phyloP scores from a whole-genome alignment of 1,284 basidiomycete species.

The Taiwanofungus camphoratus region DNA sequence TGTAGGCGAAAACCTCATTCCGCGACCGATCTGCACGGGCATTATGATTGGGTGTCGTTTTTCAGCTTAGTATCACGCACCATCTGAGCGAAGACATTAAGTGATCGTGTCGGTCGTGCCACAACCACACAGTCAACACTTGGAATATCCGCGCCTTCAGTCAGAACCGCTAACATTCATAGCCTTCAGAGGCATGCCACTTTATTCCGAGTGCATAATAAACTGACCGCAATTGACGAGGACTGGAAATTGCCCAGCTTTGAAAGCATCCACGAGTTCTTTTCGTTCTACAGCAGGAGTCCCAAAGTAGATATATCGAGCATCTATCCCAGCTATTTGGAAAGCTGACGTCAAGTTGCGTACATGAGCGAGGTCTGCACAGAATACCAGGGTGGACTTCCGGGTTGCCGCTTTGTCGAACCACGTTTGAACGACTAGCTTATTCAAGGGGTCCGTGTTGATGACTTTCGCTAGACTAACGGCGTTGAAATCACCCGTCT shows the following conservation, averaged over 20 bases:
- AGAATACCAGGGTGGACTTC: slow-evolving; percentile 88
- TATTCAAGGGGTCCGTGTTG: slow-evolving; percentile 73
- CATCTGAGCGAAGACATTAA: slow-evolving; percentile 93
- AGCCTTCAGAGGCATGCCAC: neutral
- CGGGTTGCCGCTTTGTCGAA: slow-evolving; percentile 71
- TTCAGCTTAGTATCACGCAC: slow-evolving; percentile 45
- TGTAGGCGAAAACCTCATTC: slow-evolving; percentile 78
- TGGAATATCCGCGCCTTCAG: slow-evolving; percentile 88
- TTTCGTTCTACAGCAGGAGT: slow-evolving; percentile 67
- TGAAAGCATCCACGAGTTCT: slow-evolving; percentile 66
- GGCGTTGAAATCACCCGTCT: slow-evolving; percentile 76
- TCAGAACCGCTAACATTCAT: slow-evolving; percentile 65
- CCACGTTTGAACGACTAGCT: slow-evolving; percentile 76
- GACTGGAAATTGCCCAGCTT: slow-evolving; percentile 73
- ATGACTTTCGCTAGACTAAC: slow-evolving; percentile 73
- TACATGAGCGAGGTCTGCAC: slow-evolving; percentile 85
- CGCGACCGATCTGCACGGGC: slow-evolving; percentile 79
- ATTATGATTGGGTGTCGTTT: no score
- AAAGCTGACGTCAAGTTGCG: slow-evolving; percentile 71
- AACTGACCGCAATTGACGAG: slow-evolving; percentile 82
- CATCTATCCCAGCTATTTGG: slow-evolving; percentile 76
- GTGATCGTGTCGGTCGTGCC: slow-evolving; percentile 82
- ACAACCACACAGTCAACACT: slow-evolving; percentile 91
- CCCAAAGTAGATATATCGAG: slow-evolving; percentile 72
- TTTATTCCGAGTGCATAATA: neutral